phyloP scores from a whole-genome alignment of 140 eudicot genomes.

The Oenanthe javanica region DNA sequence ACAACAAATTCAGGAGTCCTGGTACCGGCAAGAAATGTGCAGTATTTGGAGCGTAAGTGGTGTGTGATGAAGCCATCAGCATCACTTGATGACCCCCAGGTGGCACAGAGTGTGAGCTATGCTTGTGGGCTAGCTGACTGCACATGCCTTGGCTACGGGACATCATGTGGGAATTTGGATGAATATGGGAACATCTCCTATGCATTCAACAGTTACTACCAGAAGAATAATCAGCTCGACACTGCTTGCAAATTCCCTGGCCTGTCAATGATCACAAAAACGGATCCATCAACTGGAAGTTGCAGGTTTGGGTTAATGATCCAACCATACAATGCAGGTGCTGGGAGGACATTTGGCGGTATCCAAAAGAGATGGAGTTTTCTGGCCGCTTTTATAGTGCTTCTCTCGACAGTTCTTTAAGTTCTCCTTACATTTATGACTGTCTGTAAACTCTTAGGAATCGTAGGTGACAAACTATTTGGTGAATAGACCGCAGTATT shows the following conservation, averaged over 20 bases:
- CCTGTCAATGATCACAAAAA: slow-evolving; percentile 12
- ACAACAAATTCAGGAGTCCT: slow-evolving; percentile 37
- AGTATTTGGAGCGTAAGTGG: slow-evolving; percentile 52
- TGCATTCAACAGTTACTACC: slow-evolving; percentile 58
- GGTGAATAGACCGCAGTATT: background rate
- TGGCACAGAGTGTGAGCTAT: slow-evolving; percentile 49
- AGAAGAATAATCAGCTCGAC: slow-evolving; percentile 49
- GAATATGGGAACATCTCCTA: slow-evolving; percentile 37
- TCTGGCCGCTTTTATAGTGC: background rate
- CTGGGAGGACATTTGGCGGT: slow-evolving; percentile 9
- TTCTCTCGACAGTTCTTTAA: slow-evolving; percentile 1
- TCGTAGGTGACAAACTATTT: background rate
- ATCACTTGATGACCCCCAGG: slow-evolving; percentile 40
- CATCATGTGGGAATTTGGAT: slow-evolving; percentile 52
- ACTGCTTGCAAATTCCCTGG: slow-evolving; percentile 47
- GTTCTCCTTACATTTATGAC: background rate
- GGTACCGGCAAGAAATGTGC: slow-evolving; percentile 44
- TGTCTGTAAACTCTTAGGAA: slow-evolving; percentile 3
- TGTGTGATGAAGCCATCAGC: slow-evolving; percentile 52
- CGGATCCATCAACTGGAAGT: slow-evolving; percentile 11
- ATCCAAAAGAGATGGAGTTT: background rate
- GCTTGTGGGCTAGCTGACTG: slow-evolving; percentile 66
- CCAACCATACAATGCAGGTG: slow-evolving; percentile 12
- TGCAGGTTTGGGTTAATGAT: slow-evolving; percentile 16
- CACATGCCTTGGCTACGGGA: slow-evolving; percentile 53